These are phyloP conservation scores for Blepharisma undulans DNA, from an alignment of 169 alveolate species.

Conservation along the genomic window DNA sequence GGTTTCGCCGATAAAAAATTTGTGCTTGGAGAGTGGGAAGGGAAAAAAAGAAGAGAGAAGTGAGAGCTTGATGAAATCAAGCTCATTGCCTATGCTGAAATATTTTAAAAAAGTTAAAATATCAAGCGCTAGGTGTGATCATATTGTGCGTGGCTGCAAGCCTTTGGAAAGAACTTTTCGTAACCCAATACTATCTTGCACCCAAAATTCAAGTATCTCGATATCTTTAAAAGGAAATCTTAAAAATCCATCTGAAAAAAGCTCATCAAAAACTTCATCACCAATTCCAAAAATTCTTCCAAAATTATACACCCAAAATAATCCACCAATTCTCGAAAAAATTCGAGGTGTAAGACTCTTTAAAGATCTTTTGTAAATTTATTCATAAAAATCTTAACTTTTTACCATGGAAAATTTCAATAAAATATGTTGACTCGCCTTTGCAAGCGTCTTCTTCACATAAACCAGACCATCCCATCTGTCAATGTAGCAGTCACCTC, in stretches of 20 bases:
- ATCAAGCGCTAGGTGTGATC: neutral
- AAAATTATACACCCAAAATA: neutral
- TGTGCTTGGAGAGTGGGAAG: neutral
- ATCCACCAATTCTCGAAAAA: neutral
- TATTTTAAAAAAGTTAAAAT: neutral
- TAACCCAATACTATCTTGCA: neutral
- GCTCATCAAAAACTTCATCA: neutral
- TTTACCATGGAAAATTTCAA: neutral
- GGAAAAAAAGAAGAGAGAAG: neutral
- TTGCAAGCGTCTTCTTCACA: slow-evolving; percentile 9
- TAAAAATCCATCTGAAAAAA: neutral
- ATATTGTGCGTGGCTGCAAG: neutral
- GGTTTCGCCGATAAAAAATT: neutral
- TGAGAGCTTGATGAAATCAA: neutral
- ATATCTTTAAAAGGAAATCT: neutral
- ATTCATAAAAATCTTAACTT: neutral
- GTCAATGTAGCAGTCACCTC: neutral
- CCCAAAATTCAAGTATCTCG: neutral
- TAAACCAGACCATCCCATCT: neutral
- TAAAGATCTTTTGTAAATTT: neutral
- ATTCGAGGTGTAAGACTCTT: neutral
- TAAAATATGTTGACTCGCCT: neutral
- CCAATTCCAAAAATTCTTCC: neutral
- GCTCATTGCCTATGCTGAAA: neutral
- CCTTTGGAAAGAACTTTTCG: neutral